Conservation (phyloP, 768 basidiomycete genomes). For the Russula virescens region DNA sequence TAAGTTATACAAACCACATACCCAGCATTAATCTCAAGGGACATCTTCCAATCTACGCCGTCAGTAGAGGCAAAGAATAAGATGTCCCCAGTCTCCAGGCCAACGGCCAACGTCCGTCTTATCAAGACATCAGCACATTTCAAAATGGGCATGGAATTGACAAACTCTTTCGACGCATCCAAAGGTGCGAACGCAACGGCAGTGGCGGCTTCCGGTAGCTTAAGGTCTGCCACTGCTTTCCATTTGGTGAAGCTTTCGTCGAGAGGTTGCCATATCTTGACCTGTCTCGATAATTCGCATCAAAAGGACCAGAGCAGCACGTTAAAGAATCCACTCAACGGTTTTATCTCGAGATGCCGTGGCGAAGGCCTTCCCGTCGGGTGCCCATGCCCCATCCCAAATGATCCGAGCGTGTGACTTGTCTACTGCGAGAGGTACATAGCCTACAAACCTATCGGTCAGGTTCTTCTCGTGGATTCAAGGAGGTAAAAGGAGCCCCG, state of each 20-base stretch:
- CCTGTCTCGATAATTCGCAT: slow-evolving; percentile 38
- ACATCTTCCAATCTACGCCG: slow-evolving; percentile 42
- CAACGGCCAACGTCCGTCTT: slow-evolving; percentile 67
- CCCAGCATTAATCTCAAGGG: slow-evolving; percentile 45
- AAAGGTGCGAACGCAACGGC: slow-evolving; percentile 61
- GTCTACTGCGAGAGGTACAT: slow-evolving; percentile 55
- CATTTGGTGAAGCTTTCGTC: slow-evolving; percentile 40
- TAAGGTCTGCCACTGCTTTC: slow-evolving; percentile 55
- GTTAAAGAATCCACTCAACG: slow-evolving; percentile 36
- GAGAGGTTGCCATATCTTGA: slow-evolving; percentile 69
- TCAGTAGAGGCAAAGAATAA: slow-evolving; percentile 46
- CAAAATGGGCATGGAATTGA: background rate
- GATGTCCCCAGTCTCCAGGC: slow-evolving; percentile 78
- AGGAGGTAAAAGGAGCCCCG: background rate
- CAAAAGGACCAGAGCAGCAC: background rate
- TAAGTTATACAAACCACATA: slow-evolving; percentile 32
- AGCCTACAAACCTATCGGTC: slow-evolving; percentile 36
- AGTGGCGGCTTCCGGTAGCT: slow-evolving; percentile 71
- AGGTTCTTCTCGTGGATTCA: background rate
- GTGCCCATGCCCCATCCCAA: slow-evolving; percentile 91
- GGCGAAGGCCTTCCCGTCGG: slow-evolving; percentile 72
- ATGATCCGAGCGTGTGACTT: slow-evolving; percentile 91
- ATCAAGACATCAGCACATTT: background rate
- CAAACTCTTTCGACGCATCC: slow-evolving; percentile 40
- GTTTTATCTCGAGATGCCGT: slow-evolving; percentile 96